phyloP scores from a whole-genome alignment of 1,284 basidiomycete genomes.

The Rhodotorula sp. region DNA sequence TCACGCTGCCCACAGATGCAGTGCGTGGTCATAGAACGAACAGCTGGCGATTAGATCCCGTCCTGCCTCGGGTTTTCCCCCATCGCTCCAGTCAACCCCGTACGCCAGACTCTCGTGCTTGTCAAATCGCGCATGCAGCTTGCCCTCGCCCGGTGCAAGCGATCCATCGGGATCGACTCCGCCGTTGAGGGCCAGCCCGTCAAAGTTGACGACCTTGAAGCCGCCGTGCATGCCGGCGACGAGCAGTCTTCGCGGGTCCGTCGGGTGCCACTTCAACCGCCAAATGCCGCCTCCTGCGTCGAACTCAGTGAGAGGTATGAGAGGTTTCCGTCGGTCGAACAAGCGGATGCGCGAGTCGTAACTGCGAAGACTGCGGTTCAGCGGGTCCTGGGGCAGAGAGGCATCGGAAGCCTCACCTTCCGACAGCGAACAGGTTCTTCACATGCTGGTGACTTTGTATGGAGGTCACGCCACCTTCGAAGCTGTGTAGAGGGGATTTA shows the following conservation, averaged over 20 bases:
- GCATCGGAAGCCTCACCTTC: slow-evolving; percentile 61
- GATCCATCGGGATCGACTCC: slow-evolving; percentile 32
- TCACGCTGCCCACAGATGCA: slow-evolving; percentile 69
- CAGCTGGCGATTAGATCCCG: slow-evolving; percentile 75
- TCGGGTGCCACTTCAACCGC: slow-evolving; percentile 94
- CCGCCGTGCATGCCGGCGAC: slow-evolving; percentile 97
- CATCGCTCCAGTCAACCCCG: slow-evolving; percentile 81
- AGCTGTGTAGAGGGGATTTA: slow-evolving; percentile 55
- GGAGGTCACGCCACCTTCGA: slow-evolving; percentile 88
- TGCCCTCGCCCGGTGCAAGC: slow-evolving; percentile 35
- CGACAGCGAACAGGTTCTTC: slow-evolving; percentile 83
- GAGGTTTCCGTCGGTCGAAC: slow-evolving; percentile 76
- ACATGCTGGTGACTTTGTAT: slow-evolving; percentile 79
- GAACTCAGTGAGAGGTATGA: slow-evolving; percentile 60
- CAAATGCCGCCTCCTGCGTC: slow-evolving; percentile 89
- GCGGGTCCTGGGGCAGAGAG: not conserved
- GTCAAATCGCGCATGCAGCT: slow-evolving; percentile 65
- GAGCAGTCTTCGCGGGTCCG: slow-evolving; percentile 63
- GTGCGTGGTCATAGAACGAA: slow-evolving; percentile 90
- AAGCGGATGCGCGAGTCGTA: slow-evolving; percentile 81
- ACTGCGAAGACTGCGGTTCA: slow-evolving; percentile 54
- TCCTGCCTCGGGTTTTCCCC: slow-evolving; percentile 42
- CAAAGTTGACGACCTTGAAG: slow-evolving; percentile 73
- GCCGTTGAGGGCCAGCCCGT: slow-evolving; percentile 16
- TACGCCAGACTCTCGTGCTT: slow-evolving; percentile 84